phyloP scores from a whole-genome alignment of 768 basidiomycete genomes.

The Leccinum truebloodii region DNA sequence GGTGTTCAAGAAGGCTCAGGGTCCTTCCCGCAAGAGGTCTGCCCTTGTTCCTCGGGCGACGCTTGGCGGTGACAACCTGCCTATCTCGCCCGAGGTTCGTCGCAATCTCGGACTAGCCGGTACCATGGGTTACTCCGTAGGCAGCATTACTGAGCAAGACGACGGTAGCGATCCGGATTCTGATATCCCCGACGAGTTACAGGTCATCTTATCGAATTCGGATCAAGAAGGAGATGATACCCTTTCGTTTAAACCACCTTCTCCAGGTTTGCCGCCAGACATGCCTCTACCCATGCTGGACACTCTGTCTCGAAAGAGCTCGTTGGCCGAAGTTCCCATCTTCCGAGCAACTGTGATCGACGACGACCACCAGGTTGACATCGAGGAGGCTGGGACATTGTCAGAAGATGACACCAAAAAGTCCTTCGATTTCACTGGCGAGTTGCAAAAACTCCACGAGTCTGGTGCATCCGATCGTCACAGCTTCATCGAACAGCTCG shows the following conservation, averaged over 20 bases:
- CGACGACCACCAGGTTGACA: constrained; percentile 41
- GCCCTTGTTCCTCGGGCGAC: constrained; percentile 19
- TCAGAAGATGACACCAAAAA: constrained; percentile 73
- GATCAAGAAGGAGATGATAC: constrained; percentile 45
- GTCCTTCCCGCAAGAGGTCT: constrained; percentile 26
- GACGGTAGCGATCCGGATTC: constrained; percentile 68
- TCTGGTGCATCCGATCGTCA: constrained; percentile 65
- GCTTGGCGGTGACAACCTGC: constrained; percentile 29
- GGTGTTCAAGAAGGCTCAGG: constrained; percentile 35
- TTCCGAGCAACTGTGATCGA: constrained; percentile 49
- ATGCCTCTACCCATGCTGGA: constrained; percentile 37
- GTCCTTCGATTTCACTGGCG: constrained; percentile 84
- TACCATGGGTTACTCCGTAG: constrained; percentile 64
- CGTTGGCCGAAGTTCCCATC: constrained; percentile 34
- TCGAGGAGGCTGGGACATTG: constrained; percentile 42
- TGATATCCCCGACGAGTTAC: constrained; percentile 80
- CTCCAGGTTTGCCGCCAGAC: constrained; percentile 46
- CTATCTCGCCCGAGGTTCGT: constrained; percentile 51
- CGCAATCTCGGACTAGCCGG: constrained; percentile 63
- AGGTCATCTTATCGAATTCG: constrained; percentile 53
- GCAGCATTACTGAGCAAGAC: constrained; percentile 45
- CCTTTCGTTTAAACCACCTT: constrained; percentile 35
- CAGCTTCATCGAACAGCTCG: constrained; percentile 83
- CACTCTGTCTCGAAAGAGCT: constrained; percentile 6
- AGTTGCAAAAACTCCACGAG: constrained; percentile 67